These are phyloP conservation scores for Hevea brasiliensis DNA, from an alignment of 345 rosid genomes.

Conservation along the genomic window DNA sequence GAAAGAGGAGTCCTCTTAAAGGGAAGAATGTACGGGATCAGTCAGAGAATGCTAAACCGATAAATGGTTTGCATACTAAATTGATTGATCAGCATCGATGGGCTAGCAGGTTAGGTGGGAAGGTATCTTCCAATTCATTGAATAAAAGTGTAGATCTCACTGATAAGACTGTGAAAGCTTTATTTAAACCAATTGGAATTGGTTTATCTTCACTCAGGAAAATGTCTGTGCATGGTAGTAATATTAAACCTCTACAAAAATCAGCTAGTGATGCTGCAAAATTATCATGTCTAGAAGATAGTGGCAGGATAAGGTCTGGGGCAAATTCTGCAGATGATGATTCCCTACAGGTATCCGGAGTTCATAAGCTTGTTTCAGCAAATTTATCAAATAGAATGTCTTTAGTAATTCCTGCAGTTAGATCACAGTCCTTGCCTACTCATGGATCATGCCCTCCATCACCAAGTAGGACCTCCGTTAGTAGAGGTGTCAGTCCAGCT, in stretches of 20 bases:
- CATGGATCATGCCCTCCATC: conserved; percentile 65
- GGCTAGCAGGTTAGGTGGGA: conserved; percentile 82
- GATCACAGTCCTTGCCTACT: conserved; percentile 53
- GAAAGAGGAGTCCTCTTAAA: conserved; percentile 74
- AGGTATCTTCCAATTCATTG: conserved; percentile 47
- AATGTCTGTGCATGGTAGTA: conserved; percentile 42
- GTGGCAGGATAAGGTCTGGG: conserved; percentile 42
- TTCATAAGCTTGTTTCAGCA: conserved; percentile 45
- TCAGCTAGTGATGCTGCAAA: conserved; percentile 54
- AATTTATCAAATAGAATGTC: conserved; percentile 52
- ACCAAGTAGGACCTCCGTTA: conserved; percentile 52
- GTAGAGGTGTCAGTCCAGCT: conserved; percentile 60
- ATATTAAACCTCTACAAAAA: conserved; percentile 52
- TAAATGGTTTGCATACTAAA: conserved; percentile 62
- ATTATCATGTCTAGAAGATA: conserved; percentile 38
- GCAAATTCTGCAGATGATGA: conserved; percentile 50
- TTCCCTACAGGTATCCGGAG: conserved; percentile 34
- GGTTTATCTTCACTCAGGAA: conserved; percentile 54
- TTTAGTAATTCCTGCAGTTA: conserved; percentile 41
- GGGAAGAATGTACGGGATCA: conserved; percentile 81
- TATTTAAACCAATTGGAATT: conserved; percentile 43
- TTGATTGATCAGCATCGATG: conserved; percentile 89
- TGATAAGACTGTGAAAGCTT: conserved; percentile 46
- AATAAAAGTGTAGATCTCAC: conserved; percentile 60
- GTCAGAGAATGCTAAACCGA: conserved; percentile 90